Evolutionary conservation across 164 flowering plant species (phyloP), one percentile per base, ranked within the genome.

Genomic region (Vitis riparia): DNA sequence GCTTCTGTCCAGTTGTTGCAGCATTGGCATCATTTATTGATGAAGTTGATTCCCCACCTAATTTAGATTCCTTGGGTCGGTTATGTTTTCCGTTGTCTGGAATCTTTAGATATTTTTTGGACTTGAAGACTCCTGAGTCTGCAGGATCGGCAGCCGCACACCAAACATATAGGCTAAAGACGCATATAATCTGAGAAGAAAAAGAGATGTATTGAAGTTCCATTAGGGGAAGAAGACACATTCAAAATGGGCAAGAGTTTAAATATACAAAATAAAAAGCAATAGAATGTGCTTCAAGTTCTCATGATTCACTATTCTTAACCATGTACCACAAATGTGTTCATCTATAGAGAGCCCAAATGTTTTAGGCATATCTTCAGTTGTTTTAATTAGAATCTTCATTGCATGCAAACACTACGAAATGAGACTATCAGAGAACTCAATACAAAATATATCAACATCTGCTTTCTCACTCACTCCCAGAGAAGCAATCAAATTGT

Each of bases 101-200:
- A 63, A 79, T 76, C 9, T 83, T 82, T 60, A 86, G 79, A 72
- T 92, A 88, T 69, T 90, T 92, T 78, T 90, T 92, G 51, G 93
- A 92, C 76, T 70, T 85, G 78, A 90, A 88, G 68, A 92, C 89
- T 73, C 97, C 95, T 17, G 83, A 78, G 62, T 92, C 93, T 51
- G 88, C 93, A 55, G 95, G 95, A 79, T 92, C 93, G 30, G 92
- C 87, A 56, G 93, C 95, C 10, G 93, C 93, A 71, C 94, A 92
- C 97, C 97, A 91, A 37, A 92, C 85, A 76, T 94, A 94, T 53
- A 94, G 83, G 62, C 89, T 74, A 59, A 93, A 86, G 71, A 81
- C 90, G 51, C 87, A 82, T 23, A 82, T 62, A 76, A 93, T 86
- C 98, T 95, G 90, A 67, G 59, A 81, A 74, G 57, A 69, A 66